These are phyloP conservation scores for Tolypocladium inflatum DNA, from an alignment of 2,329 filamentous ascomycete genomes.

Conservation along the genomic window DNA sequence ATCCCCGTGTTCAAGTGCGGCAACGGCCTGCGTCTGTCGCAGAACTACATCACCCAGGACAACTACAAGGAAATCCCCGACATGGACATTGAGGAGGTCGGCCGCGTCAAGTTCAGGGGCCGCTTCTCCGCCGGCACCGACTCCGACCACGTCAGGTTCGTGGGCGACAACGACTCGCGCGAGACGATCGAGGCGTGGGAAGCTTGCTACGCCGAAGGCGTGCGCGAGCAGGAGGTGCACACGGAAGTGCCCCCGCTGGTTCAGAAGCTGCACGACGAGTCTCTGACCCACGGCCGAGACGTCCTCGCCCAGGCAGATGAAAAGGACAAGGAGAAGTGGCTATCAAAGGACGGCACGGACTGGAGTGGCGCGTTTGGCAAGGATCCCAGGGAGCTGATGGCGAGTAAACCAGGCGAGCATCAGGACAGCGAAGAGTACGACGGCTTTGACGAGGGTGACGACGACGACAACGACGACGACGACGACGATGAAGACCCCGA, in stretches of 20 bases:
- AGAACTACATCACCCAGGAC: conserved; percentile 83
- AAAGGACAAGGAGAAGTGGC: conserved; percentile 68
- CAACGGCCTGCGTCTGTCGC: conserved; percentile 65
- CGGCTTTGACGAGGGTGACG: conserved; percentile 21
- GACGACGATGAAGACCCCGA: conserved; percentile 30
- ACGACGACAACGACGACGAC: conserved; percentile 26
- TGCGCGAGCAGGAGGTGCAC: conserved; percentile 60
- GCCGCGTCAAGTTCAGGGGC: conserved; percentile 69
- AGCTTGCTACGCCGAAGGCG: conserved; percentile 79
- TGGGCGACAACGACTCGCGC: conserved; percentile 77
- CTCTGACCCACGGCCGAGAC: conserved; percentile 69
- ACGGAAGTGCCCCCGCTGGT: conserved; percentile 65
- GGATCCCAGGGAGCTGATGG: conserved; percentile 50
- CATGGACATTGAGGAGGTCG: conserved; percentile 68
- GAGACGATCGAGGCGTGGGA: conserved; percentile 96
- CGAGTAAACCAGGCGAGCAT: conserved; percentile 16
- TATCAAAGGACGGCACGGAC: conserved; percentile 70
- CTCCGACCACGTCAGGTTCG: conserved; percentile 72
- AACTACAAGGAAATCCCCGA: conserved; percentile 64
- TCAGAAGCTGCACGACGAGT: conserved; percentile 71
- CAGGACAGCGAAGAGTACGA: conserved; percentile 29
- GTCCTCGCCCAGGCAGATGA: conserved; percentile 64
- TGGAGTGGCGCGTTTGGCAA: conserved; percentile 82
- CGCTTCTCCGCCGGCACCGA: conserved; percentile 88
- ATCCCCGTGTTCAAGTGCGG: conserved; percentile 87